Percentiles rank a stretch among this genome's conserved stretches.
phyloP scores from a whole-genome alignment of 2,329 filamentous ascomycete species.

The Chalaropsis thielavioides region DNA sequence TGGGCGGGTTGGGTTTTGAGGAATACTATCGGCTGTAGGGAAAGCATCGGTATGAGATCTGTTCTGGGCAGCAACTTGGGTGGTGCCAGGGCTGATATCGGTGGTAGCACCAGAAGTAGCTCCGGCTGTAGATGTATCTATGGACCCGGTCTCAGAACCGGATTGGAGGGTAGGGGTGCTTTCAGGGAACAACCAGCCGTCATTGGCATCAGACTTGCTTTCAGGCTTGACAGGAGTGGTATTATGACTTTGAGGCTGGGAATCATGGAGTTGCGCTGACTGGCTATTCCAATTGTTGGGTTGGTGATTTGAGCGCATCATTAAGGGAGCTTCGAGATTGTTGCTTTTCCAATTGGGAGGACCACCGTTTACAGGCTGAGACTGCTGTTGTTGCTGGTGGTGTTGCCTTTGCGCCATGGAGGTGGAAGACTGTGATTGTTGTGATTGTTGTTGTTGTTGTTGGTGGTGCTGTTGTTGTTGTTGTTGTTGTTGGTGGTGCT shows the following conservation, averaged over 20 bases:
- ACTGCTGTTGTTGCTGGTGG: slow-evolving; percentile 10
- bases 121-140: not conserved
- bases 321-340: slow-evolving; percentile 34
- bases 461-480: slow-evolving; percentile 22
- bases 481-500: slow-evolving; percentile 21
- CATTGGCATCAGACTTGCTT: slow-evolving; percentile 33
- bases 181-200: slow-evolving; percentile 92
- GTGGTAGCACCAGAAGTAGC: slow-evolving; percentile 8
- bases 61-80: slow-evolving; percentile 19
- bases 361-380: slow-evolving; percentile 22
- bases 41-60: slow-evolving; percentile 82
- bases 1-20: slow-evolving; percentile 61
- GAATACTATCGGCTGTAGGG: slow-evolving; percentile 61
- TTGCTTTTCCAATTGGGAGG: slow-evolving; percentile 21
- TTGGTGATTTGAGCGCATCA: slow-evolving; percentile 36
- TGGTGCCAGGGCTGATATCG: not conserved
- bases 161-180: slow-evolving; percentile 38
- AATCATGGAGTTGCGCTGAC: not conserved
- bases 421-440: not conserved
- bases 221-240: slow-evolving; percentile 7
- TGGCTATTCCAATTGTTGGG: not conserved
- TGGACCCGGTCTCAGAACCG: slow-evolving; percentile 29
- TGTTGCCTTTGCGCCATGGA: slow-evolving; percentile 24
- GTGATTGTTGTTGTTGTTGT: slow-evolving; percentile 5
- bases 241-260: not conserved